Percentiles rank a stretch among this genome's conserved stretches.
Evolutionary conservation across 2,329 filamentous ascomycete species (phyloP).

Genomic region (Diaporthe caulivora): DNA sequence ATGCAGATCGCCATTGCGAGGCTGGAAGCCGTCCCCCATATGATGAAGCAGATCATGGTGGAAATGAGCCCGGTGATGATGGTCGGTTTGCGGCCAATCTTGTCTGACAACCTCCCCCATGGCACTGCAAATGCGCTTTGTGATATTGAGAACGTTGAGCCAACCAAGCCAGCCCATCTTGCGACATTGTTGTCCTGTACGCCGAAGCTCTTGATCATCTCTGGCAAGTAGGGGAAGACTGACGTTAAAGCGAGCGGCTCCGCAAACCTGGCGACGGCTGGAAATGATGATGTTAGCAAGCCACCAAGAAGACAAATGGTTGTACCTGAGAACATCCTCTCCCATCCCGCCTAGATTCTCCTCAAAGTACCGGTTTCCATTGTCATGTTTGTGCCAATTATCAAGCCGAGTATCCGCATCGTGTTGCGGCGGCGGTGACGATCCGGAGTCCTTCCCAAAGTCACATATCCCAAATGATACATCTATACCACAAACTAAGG

Average conservation of each 20-base stretch:
- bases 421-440: background rate
- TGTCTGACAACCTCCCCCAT: conserved; percentile 84
- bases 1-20: conserved; percentile 84
- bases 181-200: conserved; percentile 79
- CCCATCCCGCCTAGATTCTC: background rate
- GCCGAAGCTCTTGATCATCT: conserved; percentile 87
- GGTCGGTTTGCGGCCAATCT: conserved; percentile 83
- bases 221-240: conserved; percentile 78
- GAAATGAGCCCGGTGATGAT: conserved; percentile 80
- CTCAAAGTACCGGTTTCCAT: background rate
- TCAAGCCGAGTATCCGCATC: conserved; percentile 5
- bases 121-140: conserved; percentile 79
- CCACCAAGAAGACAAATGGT: conserved; percentile 40
- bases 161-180: conserved; percentile 83
- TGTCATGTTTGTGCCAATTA: background rate
- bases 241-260: conserved; percentile 81
- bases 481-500: conserved; percentile 28
- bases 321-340: conserved; percentile 30
- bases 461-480: background rate
- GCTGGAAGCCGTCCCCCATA: conserved; percentile 87
- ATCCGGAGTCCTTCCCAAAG: background rate
- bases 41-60: conserved; percentile 84
- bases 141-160: conserved; percentile 77
- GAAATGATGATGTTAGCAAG: conserved; percentile 49
- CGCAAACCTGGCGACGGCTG: conserved; percentile 82